Evolutionary conservation across 306 rosid genomes (phyloP), one percentile per base, ranked within the genome.

Genomic region (Boehmeria nivea): DNA sequence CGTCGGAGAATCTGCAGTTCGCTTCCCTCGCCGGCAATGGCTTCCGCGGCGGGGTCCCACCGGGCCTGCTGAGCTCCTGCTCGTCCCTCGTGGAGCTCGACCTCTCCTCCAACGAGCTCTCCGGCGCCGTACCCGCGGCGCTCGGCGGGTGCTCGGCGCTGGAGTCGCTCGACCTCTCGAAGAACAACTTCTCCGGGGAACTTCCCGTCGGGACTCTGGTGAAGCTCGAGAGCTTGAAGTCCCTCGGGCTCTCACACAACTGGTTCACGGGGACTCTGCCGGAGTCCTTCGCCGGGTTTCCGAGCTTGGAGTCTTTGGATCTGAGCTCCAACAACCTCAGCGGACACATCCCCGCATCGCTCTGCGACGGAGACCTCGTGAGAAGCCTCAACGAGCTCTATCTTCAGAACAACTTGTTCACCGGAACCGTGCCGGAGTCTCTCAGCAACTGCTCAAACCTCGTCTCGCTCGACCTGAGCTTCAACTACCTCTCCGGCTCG

Each of bases 371-470:
- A 43, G 71, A 49, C 51, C 67, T 75, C 1, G 47, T 56, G 9
- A 81, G 70, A 63, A 83, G 40, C 28, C 70, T 75, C 72, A 77
- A 72, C 64, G 96, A 75, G 64, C 61, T 93, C 14, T 83, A 20
- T 52, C 75, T 93, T 3, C 96, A 93, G 82, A 87, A 81, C 78
- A 93, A 93, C 57, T 45, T 3, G 44, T 66, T 93, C 36, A 64
- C 59, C 1, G 95, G 96, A 42, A 66, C 57, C 3, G 82, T 93
- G 69, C 95, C 99, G 1, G 68, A 81, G 1, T 40, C 83, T 6
- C 61, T 93, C 13, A 75, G 89, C 60, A 87, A 93, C 81, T 93
- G 99, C 64, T 77, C 95, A 3, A 61, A 85, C 57, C 89, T 93
- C 3, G 86, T 84, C 11, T 75, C 84, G 0, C 77, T 93, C 16